Evolutionary conservation across 2,329 filamentous ascomycete species (phyloP).

Genomic region (Colletotrichum godetiae): DNA sequence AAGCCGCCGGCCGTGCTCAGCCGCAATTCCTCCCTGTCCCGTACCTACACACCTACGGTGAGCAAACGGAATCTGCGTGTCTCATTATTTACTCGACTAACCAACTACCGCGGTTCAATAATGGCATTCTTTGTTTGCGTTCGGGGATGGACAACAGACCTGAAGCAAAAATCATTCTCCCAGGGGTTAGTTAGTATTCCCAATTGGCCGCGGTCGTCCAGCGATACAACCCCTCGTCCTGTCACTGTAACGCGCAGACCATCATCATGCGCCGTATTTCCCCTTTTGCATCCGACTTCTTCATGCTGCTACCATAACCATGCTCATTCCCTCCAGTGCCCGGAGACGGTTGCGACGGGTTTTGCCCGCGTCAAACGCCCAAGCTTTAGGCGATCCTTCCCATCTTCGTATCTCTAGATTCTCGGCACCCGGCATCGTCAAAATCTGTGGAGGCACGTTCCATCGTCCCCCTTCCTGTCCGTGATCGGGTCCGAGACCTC

Average conservation of each 20-base stretch:
- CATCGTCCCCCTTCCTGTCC: not conserved
- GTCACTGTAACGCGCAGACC: not conserved
- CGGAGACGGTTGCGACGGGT: not conserved
- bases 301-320: not conserved
- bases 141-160: not conserved
- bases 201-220: not conserved
- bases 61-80: not conserved
- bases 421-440: conserved; percentile 5
- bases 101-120: not conserved
- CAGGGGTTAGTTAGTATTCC: not conserved
- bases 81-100: not conserved
- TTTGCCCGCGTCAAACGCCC: not conserved
- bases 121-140: conserved; percentile 14
- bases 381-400: not conserved
- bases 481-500: conserved; percentile 22
- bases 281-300: not conserved
- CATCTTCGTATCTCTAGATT: not conserved
- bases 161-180: not conserved
- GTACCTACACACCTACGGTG: too few relatives aligned
- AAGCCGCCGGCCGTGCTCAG: conserved; percentile 21
- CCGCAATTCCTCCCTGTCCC: conserved; percentile 6
- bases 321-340: not conserved
- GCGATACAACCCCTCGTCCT: not conserved
- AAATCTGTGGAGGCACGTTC: not conserved
- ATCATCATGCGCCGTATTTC: not conserved